Base-by-base conservation (phyloP, 371 early-diverging fungal genomes). In the Saksenaea oblongispora region DNA sequence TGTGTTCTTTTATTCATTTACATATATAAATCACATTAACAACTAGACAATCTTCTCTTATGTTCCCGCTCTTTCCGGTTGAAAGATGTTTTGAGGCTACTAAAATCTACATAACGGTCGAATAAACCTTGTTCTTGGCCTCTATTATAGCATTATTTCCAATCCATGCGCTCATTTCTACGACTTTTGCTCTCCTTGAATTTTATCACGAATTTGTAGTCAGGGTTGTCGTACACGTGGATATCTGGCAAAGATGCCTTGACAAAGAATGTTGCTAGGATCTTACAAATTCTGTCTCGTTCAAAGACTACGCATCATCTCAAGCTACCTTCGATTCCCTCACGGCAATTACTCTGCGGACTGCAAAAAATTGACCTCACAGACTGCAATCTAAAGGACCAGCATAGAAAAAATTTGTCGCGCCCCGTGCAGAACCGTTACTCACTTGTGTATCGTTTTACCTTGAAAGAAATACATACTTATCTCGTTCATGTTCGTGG, bases 201-300 rank as follows among this genome's bases (percentile, higher is more conserved):
- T n/a, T n/a, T n/a, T n/a, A n/a, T n/a, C n/a, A n/a, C n/a, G n/a
- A n/a, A n/a, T n/a, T n/a, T n/a, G n/a, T n/a, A n/a, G n/a, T n/a
- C n/a, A n/a, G n/a, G n/a, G n/a, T n/a, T n/a, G n/a, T n/a, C n/a
- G n/a, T n/a, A n/a, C n/a, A n/a, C n/a, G n/a, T n/a, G 44, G 44
- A 5, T 42, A 14, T 42, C 44, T 42, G 44, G 44, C 5, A 42
- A 42, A n/a, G n/a, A n/a, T n/a, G n/a, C n/a, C n/a, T 47, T 47
- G 47, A 47, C 47, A 47, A 47, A 47, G 47, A 47, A 18, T 47
- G 47, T 47, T 47, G 47, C 47, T 47, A 3, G 47, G 47, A 47
- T 18, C 47, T 47, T 47, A 47, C 47, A 47, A 9, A 47, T 47
- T 18, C 47, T 47, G 14, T 47, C 47, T 47, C 47, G 47, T 18